phyloP scores from a whole-genome alignment of 495 filamentous ascomycete species.

The Oidiodendron maius region DNA sequence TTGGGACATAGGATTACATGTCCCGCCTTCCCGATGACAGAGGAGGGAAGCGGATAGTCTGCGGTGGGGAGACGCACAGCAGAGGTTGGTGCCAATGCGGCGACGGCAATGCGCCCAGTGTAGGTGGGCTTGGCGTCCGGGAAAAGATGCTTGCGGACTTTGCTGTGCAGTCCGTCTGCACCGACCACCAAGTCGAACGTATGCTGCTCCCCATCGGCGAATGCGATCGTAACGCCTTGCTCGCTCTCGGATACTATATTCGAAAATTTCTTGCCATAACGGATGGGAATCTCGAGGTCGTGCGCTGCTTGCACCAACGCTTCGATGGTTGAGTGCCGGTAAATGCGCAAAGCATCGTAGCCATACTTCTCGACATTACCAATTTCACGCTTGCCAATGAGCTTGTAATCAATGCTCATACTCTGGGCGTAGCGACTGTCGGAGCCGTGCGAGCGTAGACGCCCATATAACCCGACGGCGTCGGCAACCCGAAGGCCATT shows the following conservation, averaged over 20 bases:
- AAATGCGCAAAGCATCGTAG: constrained; percentile 10
- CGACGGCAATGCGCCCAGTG: constrained; percentile 5
- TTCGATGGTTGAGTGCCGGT: constrained; percentile 7
- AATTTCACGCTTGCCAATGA: constrained; percentile 9
- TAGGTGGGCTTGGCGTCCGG: not conserved
- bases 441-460: constrained; percentile 7
- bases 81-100: constrained; percentile 8
- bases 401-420: constrained; percentile 2
- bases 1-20: constrained; percentile 40
- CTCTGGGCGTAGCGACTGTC: constrained; percentile 10
- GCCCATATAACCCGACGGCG: constrained; percentile 30
- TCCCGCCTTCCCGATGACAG: constrained; percentile 30
- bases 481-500: constrained; percentile 43
- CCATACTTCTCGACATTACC: constrained; percentile 12
- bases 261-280: constrained; percentile 10
- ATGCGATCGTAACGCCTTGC: constrained; percentile 4
- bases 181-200: not conserved
- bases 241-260: constrained; percentile 10
- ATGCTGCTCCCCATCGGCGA: not conserved
- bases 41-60: constrained; percentile 32
- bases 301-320: constrained; percentile 1
- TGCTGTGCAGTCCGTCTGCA: not conserved
- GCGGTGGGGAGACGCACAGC: constrained; percentile 8
- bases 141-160: not conserved
- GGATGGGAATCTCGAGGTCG: constrained; percentile 2